Conservation (phyloP, 176 grass and related monocot genomes). For the Ananas comosus region DNA sequence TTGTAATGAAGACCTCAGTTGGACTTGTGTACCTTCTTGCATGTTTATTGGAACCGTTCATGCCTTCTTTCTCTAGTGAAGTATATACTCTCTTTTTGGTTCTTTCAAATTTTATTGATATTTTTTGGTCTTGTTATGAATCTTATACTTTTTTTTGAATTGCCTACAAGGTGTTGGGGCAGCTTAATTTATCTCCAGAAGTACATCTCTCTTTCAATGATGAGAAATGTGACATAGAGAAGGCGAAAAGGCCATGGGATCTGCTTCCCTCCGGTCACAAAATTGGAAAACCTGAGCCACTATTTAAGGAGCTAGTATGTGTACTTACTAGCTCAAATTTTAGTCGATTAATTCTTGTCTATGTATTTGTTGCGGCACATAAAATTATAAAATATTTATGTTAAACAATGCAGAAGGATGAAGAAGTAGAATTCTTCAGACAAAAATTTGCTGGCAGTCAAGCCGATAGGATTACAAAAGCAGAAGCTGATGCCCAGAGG, state of each 20-base stretch:
- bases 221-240: conserved; percentile 53
- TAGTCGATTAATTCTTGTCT: not conserved
- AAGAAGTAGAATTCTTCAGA: conserved; percentile 54
- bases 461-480: conserved; percentile 65
- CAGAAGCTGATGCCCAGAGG: conserved; percentile 55
- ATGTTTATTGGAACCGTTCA: conserved; percentile 80
- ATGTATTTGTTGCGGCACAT: conserved; percentile 4
- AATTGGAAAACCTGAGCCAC: conserved; percentile 71
- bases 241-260: conserved; percentile 71
- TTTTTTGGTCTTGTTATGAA: not conserved
- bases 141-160: conserved; percentile 3
- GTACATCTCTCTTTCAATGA: conserved; percentile 52
- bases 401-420: conserved; percentile 54
- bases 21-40: conserved; percentile 91
- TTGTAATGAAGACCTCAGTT: conserved; percentile 92
- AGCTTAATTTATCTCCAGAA: conserved; percentile 64
- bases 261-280: conserved; percentile 64
- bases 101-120: not conserved
- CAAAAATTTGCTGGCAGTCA: conserved; percentile 78
- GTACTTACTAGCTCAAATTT: conserved; percentile 9
- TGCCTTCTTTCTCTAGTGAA: conserved; percentile 64
- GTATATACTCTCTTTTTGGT: conserved; percentile 22
- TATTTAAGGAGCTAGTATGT: conserved; percentile 81
- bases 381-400: not conserved
- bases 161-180: conserved; percentile 44